Conservation (phyloP, 257 asterid genomes). For the Solanum chmielewskii region DNA sequence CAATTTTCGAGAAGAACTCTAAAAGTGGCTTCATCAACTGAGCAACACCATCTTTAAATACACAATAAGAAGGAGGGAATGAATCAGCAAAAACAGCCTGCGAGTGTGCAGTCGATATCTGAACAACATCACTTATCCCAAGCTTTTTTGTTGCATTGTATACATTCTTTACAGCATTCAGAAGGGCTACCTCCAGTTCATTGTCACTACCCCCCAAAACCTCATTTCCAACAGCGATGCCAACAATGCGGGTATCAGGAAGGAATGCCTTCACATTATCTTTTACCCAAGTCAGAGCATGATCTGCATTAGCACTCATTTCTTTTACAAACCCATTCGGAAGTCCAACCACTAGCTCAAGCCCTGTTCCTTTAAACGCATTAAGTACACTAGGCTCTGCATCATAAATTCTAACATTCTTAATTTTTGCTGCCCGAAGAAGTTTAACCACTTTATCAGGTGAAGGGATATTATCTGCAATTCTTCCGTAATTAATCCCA, state of each 20-base stretch:
- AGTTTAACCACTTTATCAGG: constrained; percentile 75
- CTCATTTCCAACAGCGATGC: constrained; percentile 88
- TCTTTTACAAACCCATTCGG: constrained; percentile 60
- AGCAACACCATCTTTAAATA: constrained; percentile 49
- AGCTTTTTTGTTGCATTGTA: constrained; percentile 60
- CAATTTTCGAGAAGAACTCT: constrained; percentile 55
- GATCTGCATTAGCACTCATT: constrained; percentile 55
- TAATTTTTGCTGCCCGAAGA: constrained; percentile 74
- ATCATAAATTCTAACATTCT: constrained; percentile 83
- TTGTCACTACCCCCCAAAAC: constrained; percentile 45
- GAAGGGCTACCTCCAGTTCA: constrained; percentile 39
- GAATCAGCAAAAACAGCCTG: constrained; percentile 64
- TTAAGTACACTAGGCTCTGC: constrained; percentile 69
- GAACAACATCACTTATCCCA: constrained; percentile 45
- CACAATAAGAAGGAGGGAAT: constrained; percentile 87
- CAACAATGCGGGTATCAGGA: constrained; percentile 75
- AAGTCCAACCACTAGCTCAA: constrained; percentile 83
- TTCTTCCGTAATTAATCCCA: constrained; percentile 90
- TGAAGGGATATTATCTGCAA: constrained; percentile 88
- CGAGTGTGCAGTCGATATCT: constrained; percentile 79
- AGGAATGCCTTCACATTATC: constrained; percentile 75
- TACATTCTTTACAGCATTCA: constrained; percentile 68
- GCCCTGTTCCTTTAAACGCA: constrained; percentile 80
- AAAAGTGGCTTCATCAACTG: constrained; percentile 85
- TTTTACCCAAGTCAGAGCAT: constrained; percentile 76